These are phyloP conservation scores for Colletotrichum cuscutae DNA, from an alignment of 2,329 filamentous ascomycete genomes.

Conservation along the genomic window DNA sequence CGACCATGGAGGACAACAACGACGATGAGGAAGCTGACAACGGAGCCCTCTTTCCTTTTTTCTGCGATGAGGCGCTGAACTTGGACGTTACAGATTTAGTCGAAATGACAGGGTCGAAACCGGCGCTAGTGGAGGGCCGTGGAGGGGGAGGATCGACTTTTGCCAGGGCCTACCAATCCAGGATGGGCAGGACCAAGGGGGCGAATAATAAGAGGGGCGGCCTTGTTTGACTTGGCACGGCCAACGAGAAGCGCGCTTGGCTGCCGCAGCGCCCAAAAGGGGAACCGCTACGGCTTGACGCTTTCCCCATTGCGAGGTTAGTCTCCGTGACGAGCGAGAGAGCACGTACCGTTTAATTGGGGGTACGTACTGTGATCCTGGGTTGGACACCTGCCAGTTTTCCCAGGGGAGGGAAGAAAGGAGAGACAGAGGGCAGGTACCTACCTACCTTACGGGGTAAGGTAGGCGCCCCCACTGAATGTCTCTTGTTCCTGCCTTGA, in stretches of 20 bases:
- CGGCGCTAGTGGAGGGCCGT: conserved; percentile 16
- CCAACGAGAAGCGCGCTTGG: conserved; percentile 30
- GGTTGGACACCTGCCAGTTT: neutral
- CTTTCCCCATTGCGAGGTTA: conserved; percentile 10
- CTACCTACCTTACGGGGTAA: too few species aligned
- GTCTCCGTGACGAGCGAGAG: neutral
- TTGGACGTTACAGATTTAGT: conserved; percentile 35
- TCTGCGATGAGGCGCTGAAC: neutral
- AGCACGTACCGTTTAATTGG: too few species aligned
- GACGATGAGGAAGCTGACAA: neutral
- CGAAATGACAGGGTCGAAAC: conserved; percentile 32
- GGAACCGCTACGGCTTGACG: conserved; percentile 29
- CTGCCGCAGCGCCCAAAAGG: conserved; percentile 24
- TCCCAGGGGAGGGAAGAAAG: neutral
- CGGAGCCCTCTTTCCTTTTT: neutral
- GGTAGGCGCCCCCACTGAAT: neutral
- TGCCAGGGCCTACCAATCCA: too few species aligned
- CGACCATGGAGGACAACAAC: neutral
- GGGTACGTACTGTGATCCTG: neutral
- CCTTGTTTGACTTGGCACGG: conserved; percentile 34
- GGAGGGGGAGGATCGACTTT: conserved; percentile 11
- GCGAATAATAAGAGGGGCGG: neutral
- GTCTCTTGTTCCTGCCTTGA: neutral
- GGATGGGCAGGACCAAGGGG: neutral
- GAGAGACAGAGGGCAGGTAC: neutral